phyloP scores from a whole-genome alignment of 768 basidiomycete species.

The Ephemerocybe angulata region DNA sequence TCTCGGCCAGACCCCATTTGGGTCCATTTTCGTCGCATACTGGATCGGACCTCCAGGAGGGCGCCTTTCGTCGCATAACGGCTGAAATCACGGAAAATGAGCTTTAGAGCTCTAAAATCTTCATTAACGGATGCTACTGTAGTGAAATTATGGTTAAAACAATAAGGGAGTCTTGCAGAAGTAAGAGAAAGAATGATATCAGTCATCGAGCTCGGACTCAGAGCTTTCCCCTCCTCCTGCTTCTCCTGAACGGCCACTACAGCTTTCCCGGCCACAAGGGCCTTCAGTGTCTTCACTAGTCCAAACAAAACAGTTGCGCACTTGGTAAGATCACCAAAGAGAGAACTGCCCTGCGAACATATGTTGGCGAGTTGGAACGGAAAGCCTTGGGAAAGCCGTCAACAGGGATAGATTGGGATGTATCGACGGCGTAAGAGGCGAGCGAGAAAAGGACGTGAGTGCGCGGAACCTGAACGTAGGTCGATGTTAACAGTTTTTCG shows the following conservation, averaged over 20 bases:
- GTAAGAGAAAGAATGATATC: no score
- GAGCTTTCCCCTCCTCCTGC: no score
- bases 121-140: not conserved
- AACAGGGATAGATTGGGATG: not conserved
- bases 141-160: no score
- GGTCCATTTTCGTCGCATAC: not conserved
- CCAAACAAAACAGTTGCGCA: no score
- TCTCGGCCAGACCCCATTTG: not conserved
- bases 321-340: no score
- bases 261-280: no score
- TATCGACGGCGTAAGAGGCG: not conserved
- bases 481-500: not conserved
- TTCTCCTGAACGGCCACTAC: no score
- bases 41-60: not conserved
- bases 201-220: no score
- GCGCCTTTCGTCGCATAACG: not conserved
- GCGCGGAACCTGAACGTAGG: not conserved
- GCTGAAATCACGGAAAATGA: not conserved
- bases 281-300: no score
- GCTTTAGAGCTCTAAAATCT: not conserved
- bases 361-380: not conserved
- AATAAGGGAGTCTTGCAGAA: no score
- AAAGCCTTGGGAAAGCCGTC: not conserved
- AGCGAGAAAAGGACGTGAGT: not conserved
- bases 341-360: not conserved